Conservation (phyloP, 805 yeast genomes). For the Blastobotrys peoriensis region DNA sequence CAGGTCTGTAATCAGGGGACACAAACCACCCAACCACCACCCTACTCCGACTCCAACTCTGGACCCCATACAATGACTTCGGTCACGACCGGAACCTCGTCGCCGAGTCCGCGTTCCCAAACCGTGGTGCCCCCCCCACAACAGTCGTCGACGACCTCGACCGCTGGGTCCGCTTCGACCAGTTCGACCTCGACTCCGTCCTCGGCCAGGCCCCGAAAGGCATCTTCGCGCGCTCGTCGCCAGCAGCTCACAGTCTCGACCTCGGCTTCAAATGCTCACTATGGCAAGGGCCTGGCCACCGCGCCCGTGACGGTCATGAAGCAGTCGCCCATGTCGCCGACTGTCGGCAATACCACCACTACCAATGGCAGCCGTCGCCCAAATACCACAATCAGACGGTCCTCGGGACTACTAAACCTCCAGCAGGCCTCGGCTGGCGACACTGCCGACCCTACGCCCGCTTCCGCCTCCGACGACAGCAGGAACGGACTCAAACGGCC, state of each 20-base stretch:
- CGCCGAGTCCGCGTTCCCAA: too few species aligned
- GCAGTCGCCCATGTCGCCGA: too few species aligned
- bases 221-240: neutral
- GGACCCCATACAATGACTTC: too few species aligned
- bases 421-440: constrained; percentile 31
- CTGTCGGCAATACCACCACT: neutral
- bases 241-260: neutral
- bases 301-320: too few species aligned
- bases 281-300: too few species aligned
- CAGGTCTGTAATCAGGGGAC: too few species aligned
- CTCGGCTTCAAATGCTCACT: neutral
- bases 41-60: too few species aligned
- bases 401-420: constrained; percentile 36
- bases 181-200: neutral
- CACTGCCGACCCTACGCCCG: constrained; percentile 14
- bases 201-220: neutral
- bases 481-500: constrained; percentile 7
- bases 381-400: constrained; percentile 30
- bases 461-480: constrained; percentile 5
- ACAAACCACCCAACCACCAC: too few species aligned
- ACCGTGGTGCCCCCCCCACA: too few species aligned
- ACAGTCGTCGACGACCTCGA: too few species aligned
- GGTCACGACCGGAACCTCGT: too few species aligned
- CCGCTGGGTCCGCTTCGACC: neutral
- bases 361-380: neutral